phyloP scores from a whole-genome alignment of 805 yeast genomes.

The Blastobotrys muscicola region DNA sequence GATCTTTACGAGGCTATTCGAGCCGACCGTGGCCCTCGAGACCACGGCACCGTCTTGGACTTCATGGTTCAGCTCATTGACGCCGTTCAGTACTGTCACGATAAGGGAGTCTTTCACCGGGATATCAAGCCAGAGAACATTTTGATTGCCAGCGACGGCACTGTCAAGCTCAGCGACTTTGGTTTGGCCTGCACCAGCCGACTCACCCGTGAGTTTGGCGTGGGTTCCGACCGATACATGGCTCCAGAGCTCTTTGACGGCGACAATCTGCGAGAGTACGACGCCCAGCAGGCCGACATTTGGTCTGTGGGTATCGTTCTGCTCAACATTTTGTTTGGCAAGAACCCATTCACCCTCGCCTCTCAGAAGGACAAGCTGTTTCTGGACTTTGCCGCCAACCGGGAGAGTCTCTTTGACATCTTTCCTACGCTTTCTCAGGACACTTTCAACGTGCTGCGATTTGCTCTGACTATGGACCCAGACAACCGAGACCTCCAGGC shows the following conservation, averaged over 20 bases:
- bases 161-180: slow-evolving; percentile 70
- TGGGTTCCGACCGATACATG: slow-evolving; percentile 88
- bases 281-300: slow-evolving; percentile 72
- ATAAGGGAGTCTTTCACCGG: slow-evolving; percentile 78
- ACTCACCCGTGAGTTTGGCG: slow-evolving; percentile 63
- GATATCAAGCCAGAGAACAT: slow-evolving; percentile 95
- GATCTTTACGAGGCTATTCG: slow-evolving; percentile 84
- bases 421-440: slow-evolving; percentile 85
- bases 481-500: slow-evolving; percentile 58
- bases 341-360: slow-evolving; percentile 79
- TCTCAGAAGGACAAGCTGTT: slow-evolving; percentile 73
- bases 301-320: slow-evolving; percentile 87
- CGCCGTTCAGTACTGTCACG: slow-evolving; percentile 69
- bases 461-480: slow-evolving; percentile 77
- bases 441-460: slow-evolving; percentile 73
- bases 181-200: slow-evolving; percentile 68
- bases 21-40: slow-evolving; percentile 43
- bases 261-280: slow-evolving; percentile 38
- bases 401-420: slow-evolving; percentile 86
- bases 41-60: slow-evolving; percentile 30
- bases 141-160: slow-evolving; percentile 50
- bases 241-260: slow-evolving; percentile 83
- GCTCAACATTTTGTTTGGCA: slow-evolving; percentile 76
- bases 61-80: slow-evolving; percentile 71
- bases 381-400: slow-evolving; percentile 72